Evolutionary conservation across 2,329 filamentous ascomycete species (phyloP), one percentile per base, ranked within the genome.

Genomic region (Fusarium marasasianum): DNA sequence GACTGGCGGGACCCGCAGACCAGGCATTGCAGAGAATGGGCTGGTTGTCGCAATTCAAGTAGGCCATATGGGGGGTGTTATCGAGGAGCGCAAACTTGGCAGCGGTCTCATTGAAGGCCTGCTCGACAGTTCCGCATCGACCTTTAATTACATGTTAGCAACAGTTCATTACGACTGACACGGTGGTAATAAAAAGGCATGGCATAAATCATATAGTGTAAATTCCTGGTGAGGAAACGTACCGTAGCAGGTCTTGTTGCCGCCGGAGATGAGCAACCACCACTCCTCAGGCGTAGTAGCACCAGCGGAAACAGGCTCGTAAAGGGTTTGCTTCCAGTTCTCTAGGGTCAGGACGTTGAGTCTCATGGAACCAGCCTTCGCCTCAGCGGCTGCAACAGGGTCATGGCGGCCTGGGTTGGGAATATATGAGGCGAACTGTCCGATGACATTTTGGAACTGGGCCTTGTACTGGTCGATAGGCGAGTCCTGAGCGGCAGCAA

Each of bases 211-310:
- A 24, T 43, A 24, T 66, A 18, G 20, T 37, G 38, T 44, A 31
- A 43, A 55, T 53, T 53, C 26, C 50, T 50, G 26, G 22, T 48
- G 38, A 55, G 41, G 44, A 60, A 53, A 63, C 86, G 66, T 84
- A 90, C 89, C 88, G 80, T 88, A 92, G 85, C 93, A 96, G 38
- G 93, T 94, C 85, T 91, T 92, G 86, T 95, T 95, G 76, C 92
- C 87, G 63, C 93, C 93, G 15, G 91, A 93, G 75, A 94, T 84
- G 75, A 93, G 87, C 70, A 96, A 85, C 86, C 93, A 91, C 92
- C 92, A 95, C 83, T 94, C 91, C 82, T 92, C 91, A 10, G 93
- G 91, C 71, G 86, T 87, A 17, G 89, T 88, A 71, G 88, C 87
- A 35, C 83, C 89, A 14, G 89, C 82, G 69, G 89, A 85, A 66